These are phyloP conservation scores for Albugo laibachii DNA, from an alignment of 352 stramenopile species.

Conservation along the genomic window DNA sequence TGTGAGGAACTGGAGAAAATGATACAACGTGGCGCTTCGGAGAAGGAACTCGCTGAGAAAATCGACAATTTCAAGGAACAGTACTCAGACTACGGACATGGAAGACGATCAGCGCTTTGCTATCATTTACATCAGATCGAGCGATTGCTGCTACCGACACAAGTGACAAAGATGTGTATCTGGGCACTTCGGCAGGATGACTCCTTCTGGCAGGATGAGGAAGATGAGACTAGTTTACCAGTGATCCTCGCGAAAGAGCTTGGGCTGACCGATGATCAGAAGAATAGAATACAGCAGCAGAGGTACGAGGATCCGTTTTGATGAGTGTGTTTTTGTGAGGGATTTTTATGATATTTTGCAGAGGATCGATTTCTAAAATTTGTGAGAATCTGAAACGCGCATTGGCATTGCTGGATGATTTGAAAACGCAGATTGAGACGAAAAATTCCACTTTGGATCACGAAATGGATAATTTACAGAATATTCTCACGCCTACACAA, in stretches of 20 bases:
- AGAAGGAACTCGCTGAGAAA: constrained; percentile 83
- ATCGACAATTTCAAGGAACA: constrained; percentile 91
- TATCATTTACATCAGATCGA: constrained; percentile 88
- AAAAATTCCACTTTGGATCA: constrained; percentile 86
- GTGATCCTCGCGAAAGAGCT: constrained; percentile 81
- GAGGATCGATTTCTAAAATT: constrained; percentile 42
- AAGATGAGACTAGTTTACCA: constrained; percentile 79
- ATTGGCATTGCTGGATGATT: constrained; percentile 68
- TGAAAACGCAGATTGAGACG: constrained; percentile 74
- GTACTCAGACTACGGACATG: constrained; percentile 83
- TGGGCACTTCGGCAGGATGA: constrained; percentile 81
- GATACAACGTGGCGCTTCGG: constrained; percentile 53
- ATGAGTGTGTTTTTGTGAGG: not conserved
- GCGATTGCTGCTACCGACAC: constrained; percentile 84
- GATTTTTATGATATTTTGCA: constrained; percentile 2
- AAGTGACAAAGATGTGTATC: constrained; percentile 89
- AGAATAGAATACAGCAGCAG: constrained; percentile 85
- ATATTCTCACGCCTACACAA: constrained; percentile 86
- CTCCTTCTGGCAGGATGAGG: constrained; percentile 75
- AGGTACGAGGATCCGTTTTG: constrained; percentile 17
- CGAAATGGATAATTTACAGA: constrained; percentile 87
- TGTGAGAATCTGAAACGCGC: constrained; percentile 81
- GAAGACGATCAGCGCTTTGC: constrained; percentile 64
- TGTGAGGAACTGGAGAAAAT: constrained; percentile 68
- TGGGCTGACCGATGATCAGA: constrained; percentile 81